These are phyloP conservation scores for Pelargonium australe DNA, from an alignment of 441 rosid genomes.

Conservation along the genomic window DNA sequence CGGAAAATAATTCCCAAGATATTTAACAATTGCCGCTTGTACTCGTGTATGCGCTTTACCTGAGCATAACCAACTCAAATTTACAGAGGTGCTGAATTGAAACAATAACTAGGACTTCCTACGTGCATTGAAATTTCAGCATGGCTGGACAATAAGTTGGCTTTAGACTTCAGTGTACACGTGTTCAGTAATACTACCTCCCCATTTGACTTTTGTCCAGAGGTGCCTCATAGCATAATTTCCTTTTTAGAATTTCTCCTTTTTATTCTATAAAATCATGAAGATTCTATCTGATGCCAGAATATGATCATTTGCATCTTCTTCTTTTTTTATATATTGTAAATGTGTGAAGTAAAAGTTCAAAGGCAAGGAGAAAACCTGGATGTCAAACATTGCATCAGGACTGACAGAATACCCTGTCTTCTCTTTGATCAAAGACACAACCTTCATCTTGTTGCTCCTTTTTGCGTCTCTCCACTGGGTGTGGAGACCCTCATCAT, in stretches of 20 bases:
- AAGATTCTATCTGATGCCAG: background rate
- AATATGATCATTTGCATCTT: background rate
- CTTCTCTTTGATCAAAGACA: constrained; percentile 56
- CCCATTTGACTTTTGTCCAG: background rate
- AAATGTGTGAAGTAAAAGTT: background rate
- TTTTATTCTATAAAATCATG: background rate
- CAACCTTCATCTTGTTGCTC: constrained; percentile 81
- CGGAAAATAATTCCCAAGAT: constrained; percentile 85
- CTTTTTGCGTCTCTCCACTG: constrained; percentile 77
- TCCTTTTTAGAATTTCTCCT: background rate
- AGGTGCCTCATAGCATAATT: background rate
- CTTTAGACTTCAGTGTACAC: background rate
- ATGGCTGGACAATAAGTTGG: background rate
- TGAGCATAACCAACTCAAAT: constrained; percentile 27
- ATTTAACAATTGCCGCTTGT: constrained; percentile 84
- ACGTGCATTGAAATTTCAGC: background rate
- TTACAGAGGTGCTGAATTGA: background rate
- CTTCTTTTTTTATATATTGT: background rate
- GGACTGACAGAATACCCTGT: constrained; percentile 83
- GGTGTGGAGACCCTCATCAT: constrained; percentile 67
- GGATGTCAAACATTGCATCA: constrained; percentile 94
- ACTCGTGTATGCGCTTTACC: constrained; percentile 97
- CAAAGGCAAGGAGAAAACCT: constrained; percentile 38
- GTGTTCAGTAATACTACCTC: background rate
- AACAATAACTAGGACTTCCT: background rate